phyloP scores from a whole-genome alignment of 352 stramenopile genomes.

The Pythium phragmitis region DNA sequence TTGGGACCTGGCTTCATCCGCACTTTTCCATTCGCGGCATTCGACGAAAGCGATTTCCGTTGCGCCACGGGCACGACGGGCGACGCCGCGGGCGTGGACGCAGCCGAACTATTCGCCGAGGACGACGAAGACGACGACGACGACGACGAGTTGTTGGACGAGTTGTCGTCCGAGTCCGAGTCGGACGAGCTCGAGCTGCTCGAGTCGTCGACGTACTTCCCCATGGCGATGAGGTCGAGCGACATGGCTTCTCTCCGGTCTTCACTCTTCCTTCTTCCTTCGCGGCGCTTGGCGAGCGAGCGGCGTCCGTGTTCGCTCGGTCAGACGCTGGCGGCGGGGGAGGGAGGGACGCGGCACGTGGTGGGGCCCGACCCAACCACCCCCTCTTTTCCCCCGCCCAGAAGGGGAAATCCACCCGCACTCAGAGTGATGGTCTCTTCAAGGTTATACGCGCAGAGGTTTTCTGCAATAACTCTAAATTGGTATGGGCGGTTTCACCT shows the following conservation, averaged over 20 bases:
- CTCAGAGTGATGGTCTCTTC: conserved; percentile 31
- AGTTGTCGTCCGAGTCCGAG: conserved; percentile 62
- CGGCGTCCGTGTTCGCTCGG: background rate
- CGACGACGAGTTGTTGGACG: conserved; percentile 44
- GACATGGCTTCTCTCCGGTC: conserved; percentile 40
- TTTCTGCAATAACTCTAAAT: conserved; percentile 1
- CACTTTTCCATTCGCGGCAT: conserved; percentile 12
- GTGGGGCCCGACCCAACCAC: conserved; percentile 23
- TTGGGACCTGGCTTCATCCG: conserved; percentile 23
- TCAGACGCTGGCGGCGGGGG: conserved; percentile 14
- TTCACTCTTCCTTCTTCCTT: background rate
- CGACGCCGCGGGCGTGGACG: conserved; percentile 25
- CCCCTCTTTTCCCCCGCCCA: conserved; percentile 12
- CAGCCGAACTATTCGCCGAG: conserved; percentile 24
- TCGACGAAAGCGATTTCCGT: conserved; percentile 25
- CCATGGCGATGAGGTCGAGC: conserved; percentile 77
- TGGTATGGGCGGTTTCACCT: conserved; percentile 26
- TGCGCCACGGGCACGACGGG: conserved; percentile 9
- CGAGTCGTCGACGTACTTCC: conserved; percentile 71
- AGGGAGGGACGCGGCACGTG: conserved; percentile 21
- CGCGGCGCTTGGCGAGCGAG: background rate
- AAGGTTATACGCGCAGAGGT: conserved; percentile 27
- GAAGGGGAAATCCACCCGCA: conserved; percentile 23
- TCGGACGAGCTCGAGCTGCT: conserved; percentile 72
- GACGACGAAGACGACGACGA: conserved; percentile 40